Percentiles rank a stretch among this genome's conserved stretches.
Evolutionary conservation across 2,329 filamentous ascomycete species (phyloP).

Genomic region (Botrytis aclada): DNA sequence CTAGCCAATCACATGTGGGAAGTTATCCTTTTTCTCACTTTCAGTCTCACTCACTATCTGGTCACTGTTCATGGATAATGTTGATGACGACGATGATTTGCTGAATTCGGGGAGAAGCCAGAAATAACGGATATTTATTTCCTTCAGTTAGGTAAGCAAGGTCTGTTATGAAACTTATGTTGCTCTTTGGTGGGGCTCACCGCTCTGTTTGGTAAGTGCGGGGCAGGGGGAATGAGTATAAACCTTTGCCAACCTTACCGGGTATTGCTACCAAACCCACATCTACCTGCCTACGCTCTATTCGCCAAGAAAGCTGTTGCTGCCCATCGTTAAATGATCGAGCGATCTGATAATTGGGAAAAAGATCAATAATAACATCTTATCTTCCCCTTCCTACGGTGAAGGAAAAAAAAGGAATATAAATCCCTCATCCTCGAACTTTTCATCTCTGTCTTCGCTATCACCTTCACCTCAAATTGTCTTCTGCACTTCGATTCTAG

Average conservation of each 20-base stretch:
- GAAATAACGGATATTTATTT: not conserved
- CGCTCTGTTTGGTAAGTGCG: not conserved
- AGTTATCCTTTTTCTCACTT: not conserved
- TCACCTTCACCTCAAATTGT: not conserved
- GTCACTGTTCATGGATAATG: not conserved
- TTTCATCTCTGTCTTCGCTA: not conserved
- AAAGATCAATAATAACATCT: not conserved
- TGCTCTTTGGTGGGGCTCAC: not conserved
- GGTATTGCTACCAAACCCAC: not conserved
- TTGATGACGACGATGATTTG: not conserved
- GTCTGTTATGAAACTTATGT: not conserved
- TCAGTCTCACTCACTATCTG: not conserved
- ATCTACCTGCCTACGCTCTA: not conserved
- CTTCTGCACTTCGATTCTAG: no score
- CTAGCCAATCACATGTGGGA: not conserved
- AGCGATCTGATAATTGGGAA: slow-evolving; percentile 6
- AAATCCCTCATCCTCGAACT: not conserved
- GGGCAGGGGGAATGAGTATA: slow-evolving; percentile 21
- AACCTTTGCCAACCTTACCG: not conserved
- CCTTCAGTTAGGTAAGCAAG: not conserved
- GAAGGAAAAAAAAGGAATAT: not conserved
- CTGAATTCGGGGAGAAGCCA: not conserved
- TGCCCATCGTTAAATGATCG: slow-evolving; percentile 13
- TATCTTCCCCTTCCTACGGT: not conserved
- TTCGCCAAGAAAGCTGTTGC: slow-evolving; percentile 4